Evolutionary conservation across 2,329 filamentous ascomycete species (phyloP).

Genomic region (Alternaria gaisen): DNA sequence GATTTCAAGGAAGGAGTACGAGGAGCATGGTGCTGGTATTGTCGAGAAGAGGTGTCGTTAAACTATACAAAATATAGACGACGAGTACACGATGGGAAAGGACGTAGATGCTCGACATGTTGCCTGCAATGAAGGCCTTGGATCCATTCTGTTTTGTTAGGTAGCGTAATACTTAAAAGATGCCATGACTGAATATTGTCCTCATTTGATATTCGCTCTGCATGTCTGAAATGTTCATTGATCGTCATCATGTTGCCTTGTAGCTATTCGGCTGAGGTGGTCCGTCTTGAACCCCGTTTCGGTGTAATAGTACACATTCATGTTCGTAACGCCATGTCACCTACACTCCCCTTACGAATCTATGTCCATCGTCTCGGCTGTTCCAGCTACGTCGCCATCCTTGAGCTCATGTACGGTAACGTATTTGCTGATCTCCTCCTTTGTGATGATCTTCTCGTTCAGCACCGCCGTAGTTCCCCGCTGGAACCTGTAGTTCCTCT

Average conservation of each 20-base stretch:
- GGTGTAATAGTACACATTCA: constrained; percentile 34
- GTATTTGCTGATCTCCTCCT: constrained; percentile 93
- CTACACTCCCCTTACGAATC: constrained; percentile 53
- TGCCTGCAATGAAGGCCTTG: not conserved
- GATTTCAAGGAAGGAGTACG: constrained; percentile 97
- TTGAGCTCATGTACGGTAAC: constrained; percentile 88
- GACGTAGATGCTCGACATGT: not conserved
- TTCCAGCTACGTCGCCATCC: constrained; percentile 68
- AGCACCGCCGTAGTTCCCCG: constrained; percentile 94
- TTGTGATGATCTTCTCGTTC: constrained; percentile 95
- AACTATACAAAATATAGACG: not conserved
- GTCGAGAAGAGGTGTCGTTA: constrained; percentile 97
- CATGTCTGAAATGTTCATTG: constrained; percentile 5
- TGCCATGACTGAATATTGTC: not conserved
- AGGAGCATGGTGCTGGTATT: constrained; percentile 89
- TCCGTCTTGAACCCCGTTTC: constrained; percentile 5
- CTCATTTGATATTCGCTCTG: not conserved
- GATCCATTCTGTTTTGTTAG: not conserved
- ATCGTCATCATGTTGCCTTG: constrained; percentile 28
- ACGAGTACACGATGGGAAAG: not conserved
- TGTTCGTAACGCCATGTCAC: constrained; percentile 29
- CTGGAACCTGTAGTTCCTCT: constrained; percentile 90
- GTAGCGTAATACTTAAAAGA: not conserved
- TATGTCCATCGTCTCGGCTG: constrained; percentile 72
- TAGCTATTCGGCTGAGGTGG: constrained; percentile 18